Percentiles rank a stretch among this genome's conserved stretches.
Conservation (phyloP, 106 monocot species). For the Narthecium ossifragum region DNA sequence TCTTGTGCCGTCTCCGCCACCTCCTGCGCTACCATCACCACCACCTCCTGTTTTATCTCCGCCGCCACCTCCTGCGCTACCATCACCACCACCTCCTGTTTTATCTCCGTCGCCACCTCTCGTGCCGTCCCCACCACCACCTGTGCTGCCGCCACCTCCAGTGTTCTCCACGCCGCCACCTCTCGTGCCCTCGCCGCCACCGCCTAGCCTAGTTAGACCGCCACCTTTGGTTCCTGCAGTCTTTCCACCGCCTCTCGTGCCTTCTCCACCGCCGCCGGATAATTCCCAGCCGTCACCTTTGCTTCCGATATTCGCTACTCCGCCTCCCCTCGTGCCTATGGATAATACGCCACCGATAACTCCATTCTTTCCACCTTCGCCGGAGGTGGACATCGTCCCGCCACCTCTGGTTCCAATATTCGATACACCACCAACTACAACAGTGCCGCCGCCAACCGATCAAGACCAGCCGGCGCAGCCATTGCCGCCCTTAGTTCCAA, state of each 20-base stretch:
- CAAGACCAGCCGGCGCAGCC: not conserved
- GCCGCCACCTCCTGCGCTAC: not conserved
- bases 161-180: not conserved
- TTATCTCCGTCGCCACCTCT: not conserved
- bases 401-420: not conserved
- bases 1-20: not conserved
- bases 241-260: slow-evolving; percentile 5
- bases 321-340: not conserved
- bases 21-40: not conserved
- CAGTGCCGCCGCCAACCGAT: not conserved
- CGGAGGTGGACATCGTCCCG: not conserved
- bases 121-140: slow-evolving; percentile 5
- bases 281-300: not conserved
- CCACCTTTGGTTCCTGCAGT: not conserved
- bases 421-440: not conserved
- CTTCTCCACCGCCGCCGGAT: slow-evolving; percentile 9
- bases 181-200: slow-evolving; percentile 5
- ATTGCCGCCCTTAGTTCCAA: too few relatives aligned
- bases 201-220: not conserved
- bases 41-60: not conserved
- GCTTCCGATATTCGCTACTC: slow-evolving; percentile 1
- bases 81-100: slow-evolving; percentile 5
- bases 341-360: not conserved
- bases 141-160: not conserved
- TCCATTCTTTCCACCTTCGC: not conserved